Percentiles rank a stretch among this genome's conserved stretches.
Evolutionary conservation across 78 protist genomes (phyloP).

Genomic region (Planoprotostelium fungivorum): DNA sequence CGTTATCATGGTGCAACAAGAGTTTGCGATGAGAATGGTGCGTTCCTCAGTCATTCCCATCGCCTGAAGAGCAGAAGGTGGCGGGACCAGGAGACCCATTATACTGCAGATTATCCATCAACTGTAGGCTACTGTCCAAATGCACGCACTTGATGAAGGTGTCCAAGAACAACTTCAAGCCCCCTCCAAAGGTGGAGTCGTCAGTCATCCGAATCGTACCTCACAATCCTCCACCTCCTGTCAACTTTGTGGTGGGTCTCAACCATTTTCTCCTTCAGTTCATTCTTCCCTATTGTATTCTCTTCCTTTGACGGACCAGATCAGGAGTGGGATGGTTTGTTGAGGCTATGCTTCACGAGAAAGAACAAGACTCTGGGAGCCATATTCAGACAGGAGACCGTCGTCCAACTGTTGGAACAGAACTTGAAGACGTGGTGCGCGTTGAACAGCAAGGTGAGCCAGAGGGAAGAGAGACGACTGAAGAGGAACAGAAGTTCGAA

Average conservation of each 20-base stretch:
- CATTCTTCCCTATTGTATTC: neutral
- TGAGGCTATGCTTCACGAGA: constrained; percentile 88
- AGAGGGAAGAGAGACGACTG: constrained; percentile 5
- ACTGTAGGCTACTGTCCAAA: constrained; percentile 87
- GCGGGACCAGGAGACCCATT: constrained; percentile 94
- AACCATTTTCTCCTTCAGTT: too few species aligned
- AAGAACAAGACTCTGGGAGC: constrained; percentile 95
- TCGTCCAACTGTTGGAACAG: constrained; percentile 67
- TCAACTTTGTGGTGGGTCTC: constrained; percentile 78
- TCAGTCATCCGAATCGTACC: constrained; percentile 95
- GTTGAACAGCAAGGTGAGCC: constrained; percentile 33
- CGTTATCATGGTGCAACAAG: constrained; percentile 97
- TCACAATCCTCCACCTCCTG: constrained; percentile 90
- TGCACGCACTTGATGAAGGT: constrained; percentile 90
- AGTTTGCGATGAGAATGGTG: constrained; percentile 93
- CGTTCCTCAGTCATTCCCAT: neutral
- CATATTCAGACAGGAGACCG: constrained; percentile 64
- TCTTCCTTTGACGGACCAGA: neutral
- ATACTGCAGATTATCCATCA: constrained; percentile 97
- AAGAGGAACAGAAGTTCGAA: neutral
- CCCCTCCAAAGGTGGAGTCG: constrained; percentile 99
- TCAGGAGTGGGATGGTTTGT: constrained; percentile 97
- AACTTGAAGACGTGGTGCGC: constrained; percentile 84
- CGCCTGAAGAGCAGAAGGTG: constrained; percentile 11
- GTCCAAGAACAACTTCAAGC: constrained; percentile 86